Percentiles rank a stretch among this genome's conserved stretches.
phyloP scores from a whole-genome alignment of 2,329 filamentous ascomycete species.

The Didymella glomerata region DNA sequence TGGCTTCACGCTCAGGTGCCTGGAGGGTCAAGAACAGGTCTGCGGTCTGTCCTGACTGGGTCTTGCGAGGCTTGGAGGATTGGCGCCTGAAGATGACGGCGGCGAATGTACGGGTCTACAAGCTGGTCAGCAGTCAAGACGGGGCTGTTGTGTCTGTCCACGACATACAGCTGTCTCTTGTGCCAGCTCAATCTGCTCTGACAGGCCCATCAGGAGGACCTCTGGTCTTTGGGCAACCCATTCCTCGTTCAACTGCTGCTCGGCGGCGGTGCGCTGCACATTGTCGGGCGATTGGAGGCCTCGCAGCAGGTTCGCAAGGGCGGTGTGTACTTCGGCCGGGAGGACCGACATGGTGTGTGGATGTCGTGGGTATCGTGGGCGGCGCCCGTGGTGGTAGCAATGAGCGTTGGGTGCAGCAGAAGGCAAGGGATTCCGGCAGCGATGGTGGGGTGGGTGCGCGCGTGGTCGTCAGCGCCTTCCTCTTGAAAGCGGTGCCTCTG shows the following conservation, averaged over 20 bases:
- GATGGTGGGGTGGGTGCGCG: slow-evolving; percentile 13
- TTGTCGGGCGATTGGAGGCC: slow-evolving; percentile 93
- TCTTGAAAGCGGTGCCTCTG: slow-evolving; percentile 11
- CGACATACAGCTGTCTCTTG: slow-evolving; percentile 72
- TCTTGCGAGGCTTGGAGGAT: slow-evolving; percentile 85
- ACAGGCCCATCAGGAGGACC: slow-evolving; percentile 89
- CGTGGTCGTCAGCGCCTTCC: slow-evolving; percentile 12
- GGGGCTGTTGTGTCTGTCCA: not conserved
- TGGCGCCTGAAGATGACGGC: slow-evolving; percentile 95
- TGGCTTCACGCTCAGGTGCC: slow-evolving; percentile 75
- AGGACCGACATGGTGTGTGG: slow-evolving; percentile 78
- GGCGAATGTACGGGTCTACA: slow-evolving; percentile 85
- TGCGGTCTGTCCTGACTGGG: slow-evolving; percentile 70
- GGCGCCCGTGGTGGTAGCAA: slow-evolving; percentile 27
- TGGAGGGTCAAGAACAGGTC: slow-evolving; percentile 87
- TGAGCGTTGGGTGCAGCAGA: slow-evolving; percentile 12
- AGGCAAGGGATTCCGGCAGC: slow-evolving; percentile 15
- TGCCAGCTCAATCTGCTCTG: slow-evolving; percentile 86
- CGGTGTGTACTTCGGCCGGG: slow-evolving; percentile 81
- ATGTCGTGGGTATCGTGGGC: slow-evolving; percentile 26
- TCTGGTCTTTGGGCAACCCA: slow-evolving; percentile 87
- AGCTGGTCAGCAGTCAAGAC: slow-evolving; percentile 13
- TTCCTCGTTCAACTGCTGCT: slow-evolving; percentile 88
- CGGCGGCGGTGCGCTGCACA: slow-evolving; percentile 80
- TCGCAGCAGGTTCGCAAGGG: slow-evolving; percentile 85